Conservation (phyloP, 345 rosid species). For the Jatropha curcas region DNA sequence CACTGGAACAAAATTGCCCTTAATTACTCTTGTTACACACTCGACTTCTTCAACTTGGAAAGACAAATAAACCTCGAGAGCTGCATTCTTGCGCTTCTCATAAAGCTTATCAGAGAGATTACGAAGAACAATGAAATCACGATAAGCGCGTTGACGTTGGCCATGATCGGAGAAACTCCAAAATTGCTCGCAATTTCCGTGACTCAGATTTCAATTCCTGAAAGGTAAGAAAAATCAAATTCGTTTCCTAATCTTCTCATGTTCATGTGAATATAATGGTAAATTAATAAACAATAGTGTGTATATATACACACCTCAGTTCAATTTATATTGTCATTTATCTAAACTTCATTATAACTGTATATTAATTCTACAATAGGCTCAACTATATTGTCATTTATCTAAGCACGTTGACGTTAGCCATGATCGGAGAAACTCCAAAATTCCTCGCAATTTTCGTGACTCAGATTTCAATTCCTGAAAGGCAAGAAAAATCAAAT, state of each 20-base stretch:
- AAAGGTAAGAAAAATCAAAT: constrained; percentile 24
- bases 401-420: too few species aligned
- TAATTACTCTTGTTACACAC: too few species aligned
- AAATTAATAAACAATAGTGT: too few species aligned
- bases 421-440: constrained; percentile 45
- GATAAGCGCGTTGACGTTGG: constrained; percentile 61
- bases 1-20: too few species aligned
- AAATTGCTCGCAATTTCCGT: constrained; percentile 12
- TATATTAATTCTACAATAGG: too few species aligned
- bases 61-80: constrained; percentile 64
- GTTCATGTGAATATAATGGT: too few species aligned
- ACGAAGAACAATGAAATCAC: constrained; percentile 75
- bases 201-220: not conserved
- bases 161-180: constrained; percentile 45
- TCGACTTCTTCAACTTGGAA: not conserved
- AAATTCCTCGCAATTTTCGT: constrained; percentile 11
- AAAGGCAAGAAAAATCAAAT: constrained; percentile 24
- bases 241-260: constrained; percentile 50
- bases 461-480: not conserved
- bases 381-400: too few species aligned
- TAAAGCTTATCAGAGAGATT: constrained; percentile 97
- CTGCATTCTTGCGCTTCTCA: constrained; percentile 98
- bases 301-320: too few species aligned
- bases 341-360: too few species aligned
- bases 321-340: too few species aligned